These are phyloP conservation scores for Thinopyrum elongatum DNA, from an alignment of 176 grass and related monocot genomes.

Conservation along the genomic window DNA sequence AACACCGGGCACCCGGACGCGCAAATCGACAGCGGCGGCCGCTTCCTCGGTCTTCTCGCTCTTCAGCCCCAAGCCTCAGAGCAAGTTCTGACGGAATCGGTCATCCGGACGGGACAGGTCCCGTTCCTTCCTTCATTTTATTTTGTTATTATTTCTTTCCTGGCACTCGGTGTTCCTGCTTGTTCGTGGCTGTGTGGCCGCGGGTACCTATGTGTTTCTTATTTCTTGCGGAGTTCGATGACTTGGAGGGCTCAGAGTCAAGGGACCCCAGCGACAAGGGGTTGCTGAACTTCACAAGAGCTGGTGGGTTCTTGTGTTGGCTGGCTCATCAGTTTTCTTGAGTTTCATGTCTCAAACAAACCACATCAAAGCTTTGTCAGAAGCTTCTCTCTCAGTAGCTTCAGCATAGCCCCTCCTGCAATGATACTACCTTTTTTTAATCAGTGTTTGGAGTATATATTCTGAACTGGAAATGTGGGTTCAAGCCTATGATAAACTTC, in stretches of 20 bases:
- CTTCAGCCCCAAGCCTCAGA: too few species aligned
- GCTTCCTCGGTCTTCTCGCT: constrained; percentile 61
- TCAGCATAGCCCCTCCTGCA: background rate
- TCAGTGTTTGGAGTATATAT: background rate
- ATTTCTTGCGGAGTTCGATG: constrained; percentile 63
- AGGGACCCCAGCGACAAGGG: constrained; percentile 45
- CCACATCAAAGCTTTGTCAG: background rate
- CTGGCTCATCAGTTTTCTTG: background rate
- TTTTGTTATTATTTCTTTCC: too few species aligned
- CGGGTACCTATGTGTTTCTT: too few species aligned
- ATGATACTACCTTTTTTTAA: background rate
- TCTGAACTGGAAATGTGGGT: background rate
- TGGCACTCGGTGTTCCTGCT: too few species aligned
- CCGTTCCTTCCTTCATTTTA: too few species aligned
- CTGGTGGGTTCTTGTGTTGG: constrained; percentile 45
- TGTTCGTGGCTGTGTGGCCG: too few species aligned
- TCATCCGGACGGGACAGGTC: too few species aligned
- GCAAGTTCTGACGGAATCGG: too few species aligned
- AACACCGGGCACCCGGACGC: constrained; percentile 49
- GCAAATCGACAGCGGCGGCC: constrained; percentile 39
- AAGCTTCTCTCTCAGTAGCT: background rate
- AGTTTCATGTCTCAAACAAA: constrained; percentile 1
- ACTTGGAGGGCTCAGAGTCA: constrained; percentile 60
- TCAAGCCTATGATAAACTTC: background rate
- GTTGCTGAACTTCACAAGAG: constrained; percentile 73